A percentile compares a stretch with the other conserved stretches of the same genome.
Evolutionary conservation across 2,329 filamentous ascomycete genomes (phyloP).

Genomic region (Venturia effusa): DNA sequence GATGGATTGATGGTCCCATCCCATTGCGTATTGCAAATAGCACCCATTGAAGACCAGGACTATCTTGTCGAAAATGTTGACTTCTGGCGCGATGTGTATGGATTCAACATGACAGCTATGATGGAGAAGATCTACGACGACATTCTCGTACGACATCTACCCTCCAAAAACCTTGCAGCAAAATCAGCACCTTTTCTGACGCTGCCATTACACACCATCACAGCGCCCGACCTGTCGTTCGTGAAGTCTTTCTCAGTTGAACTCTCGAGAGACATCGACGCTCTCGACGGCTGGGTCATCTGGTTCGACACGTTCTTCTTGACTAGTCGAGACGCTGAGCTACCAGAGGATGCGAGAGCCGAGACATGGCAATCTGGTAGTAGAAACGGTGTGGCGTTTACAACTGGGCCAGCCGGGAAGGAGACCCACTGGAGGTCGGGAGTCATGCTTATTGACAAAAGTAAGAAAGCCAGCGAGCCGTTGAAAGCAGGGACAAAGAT

Average conservation of each 20-base stretch:
- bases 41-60: constrained; percentile 66
- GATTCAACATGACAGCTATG: constrained; percentile 91
- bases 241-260: constrained; percentile 54
- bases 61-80: constrained; percentile 67
- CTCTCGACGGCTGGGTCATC: constrained; percentile 75
- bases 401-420: constrained; percentile 66
- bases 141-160: constrained; percentile 25
- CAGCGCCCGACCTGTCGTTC: constrained; percentile 64
- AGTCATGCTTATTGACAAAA: constrained; percentile 56
- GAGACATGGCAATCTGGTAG: constrained; percentile 48
- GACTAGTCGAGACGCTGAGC: constrained; percentile 40
- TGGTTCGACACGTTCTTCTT: constrained; percentile 96
- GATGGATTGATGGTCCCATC: constrained; percentile 79
- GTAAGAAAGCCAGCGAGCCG: constrained; percentile 34
- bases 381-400: constrained; percentile 59
- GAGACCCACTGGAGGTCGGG: constrained; percentile 90
- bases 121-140: constrained; percentile 71
- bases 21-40: constrained; percentile 71
- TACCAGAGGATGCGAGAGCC: constrained; percentile 45
- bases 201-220: constrained; percentile 65
- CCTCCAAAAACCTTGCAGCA: constrained; percentile 45
- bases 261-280: constrained; percentile 50
- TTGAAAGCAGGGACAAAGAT: constrained; percentile 48
- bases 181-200: constrained; percentile 56
- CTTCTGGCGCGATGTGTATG: constrained; percentile 90